phyloP scores from a whole-genome alignment of 1,284 basidiomycete genomes.

The Microbotryum lychnidis-dioicae region DNA sequence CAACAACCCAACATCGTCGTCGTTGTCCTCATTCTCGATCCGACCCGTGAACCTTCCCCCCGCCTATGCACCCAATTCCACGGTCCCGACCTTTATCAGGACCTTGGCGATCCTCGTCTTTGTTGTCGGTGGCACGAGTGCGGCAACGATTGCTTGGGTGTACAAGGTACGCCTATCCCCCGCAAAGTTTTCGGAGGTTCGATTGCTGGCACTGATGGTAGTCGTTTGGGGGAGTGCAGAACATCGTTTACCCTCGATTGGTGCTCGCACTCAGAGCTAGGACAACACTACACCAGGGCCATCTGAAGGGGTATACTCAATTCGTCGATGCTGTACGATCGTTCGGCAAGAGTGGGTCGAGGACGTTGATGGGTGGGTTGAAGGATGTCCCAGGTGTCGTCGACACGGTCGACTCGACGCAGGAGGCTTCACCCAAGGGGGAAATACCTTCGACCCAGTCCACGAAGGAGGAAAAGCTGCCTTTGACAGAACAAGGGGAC shows the following conservation, averaged over 20 bases:
- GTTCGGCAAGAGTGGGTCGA: neutral
- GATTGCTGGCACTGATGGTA: neutral
- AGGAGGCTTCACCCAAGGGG: neutral
- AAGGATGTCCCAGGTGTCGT: conserved; percentile 2
- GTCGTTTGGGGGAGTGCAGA: neutral
- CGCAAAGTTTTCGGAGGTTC: too few relatives aligned
- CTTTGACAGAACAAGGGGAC: too few relatives aligned
- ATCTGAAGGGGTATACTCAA: conserved; percentile 1
- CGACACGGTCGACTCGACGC: conserved; percentile 6
- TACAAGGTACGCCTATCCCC: conserved; percentile 13
- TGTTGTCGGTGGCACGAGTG: conserved; percentile 11
- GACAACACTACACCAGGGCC: neutral
- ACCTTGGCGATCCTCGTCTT: conserved; percentile 10
- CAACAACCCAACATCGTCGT: too few relatives aligned
- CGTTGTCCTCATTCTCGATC: too few relatives aligned
- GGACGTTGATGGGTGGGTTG: neutral
- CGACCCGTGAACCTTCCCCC: neutral
- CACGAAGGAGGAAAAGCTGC: neutral
- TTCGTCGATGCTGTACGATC: neutral
- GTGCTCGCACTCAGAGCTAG: conserved; percentile 12
- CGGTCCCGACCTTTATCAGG: conserved; percentile 21
- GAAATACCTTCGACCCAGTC: too few relatives aligned
- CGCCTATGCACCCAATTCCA: conserved; percentile 15
- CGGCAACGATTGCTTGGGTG: conserved; percentile 11
- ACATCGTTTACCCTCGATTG: conserved; percentile 10